Conservation (phyloP, 1,284 basidiomycete species). For the Earliella scabrosa region DNA sequence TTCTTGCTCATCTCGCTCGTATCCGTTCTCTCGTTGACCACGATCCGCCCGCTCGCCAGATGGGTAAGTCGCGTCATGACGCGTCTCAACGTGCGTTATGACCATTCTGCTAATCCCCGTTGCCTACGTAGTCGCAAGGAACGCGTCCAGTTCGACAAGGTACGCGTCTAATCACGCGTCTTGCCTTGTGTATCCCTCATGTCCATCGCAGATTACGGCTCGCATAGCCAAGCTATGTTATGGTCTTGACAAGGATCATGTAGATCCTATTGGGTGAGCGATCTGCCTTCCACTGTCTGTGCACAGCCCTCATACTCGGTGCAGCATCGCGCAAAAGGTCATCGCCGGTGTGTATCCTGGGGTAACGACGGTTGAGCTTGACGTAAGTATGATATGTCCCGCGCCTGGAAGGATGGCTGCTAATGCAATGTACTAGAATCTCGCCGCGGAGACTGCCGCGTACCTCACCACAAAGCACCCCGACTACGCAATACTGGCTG, state of each 20-base stretch:
- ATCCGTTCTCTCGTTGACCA: conserved; percentile 11
- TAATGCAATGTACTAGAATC: too few species aligned
- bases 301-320: background rate
- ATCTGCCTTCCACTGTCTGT: background rate
- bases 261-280: conserved; percentile 90
- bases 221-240: conserved; percentile 97
- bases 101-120: conserved; percentile 3
- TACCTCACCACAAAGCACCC: conserved; percentile 97
- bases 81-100: conserved; percentile 24
- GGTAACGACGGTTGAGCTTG: conserved; percentile 97
- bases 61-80: conserved; percentile 55
- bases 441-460: conserved; percentile 96
- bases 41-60: conserved; percentile 43
- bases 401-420: too few species aligned
- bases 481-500: conserved; percentile 98
- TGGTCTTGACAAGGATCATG: conserved; percentile 91
- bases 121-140: conserved; percentile 70
- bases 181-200: conserved; percentile 16
- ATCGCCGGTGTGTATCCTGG: conserved; percentile 95
- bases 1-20: conserved; percentile 10
- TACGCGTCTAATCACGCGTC: conserved; percentile 35
- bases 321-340: conserved; percentile 91
- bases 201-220: conserved; percentile 72
- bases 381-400: conserved; percentile 73
- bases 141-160: conserved; percentile 88